These are phyloP conservation scores for Candida awuae DNA, from an alignment of 805 yeast species.

Conservation along the genomic window DNA sequence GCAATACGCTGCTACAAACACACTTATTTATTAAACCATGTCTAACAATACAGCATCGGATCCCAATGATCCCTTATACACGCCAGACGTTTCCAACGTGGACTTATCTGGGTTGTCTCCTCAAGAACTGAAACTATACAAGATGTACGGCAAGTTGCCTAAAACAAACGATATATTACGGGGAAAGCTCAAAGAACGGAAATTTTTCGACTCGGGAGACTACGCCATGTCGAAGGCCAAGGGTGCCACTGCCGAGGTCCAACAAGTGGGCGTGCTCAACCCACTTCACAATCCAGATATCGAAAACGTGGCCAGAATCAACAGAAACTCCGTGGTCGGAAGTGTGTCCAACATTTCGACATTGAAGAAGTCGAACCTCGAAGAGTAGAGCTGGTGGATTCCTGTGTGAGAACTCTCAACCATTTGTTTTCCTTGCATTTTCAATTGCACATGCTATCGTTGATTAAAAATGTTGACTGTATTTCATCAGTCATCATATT, in stretches of 20 bases:
- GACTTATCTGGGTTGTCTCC: slow-evolving; percentile 58
- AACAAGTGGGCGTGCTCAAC: slow-evolving; percentile 26
- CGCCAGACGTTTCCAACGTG: slow-evolving; percentile 27
- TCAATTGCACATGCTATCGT: neutral
- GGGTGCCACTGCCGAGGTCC: slow-evolving; percentile 32
- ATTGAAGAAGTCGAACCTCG: slow-evolving; percentile 40
- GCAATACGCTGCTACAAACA: no score
- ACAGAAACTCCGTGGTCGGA: slow-evolving; percentile 42
- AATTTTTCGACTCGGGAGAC: slow-evolving; percentile 91
- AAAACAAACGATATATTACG: slow-evolving; percentile 68
- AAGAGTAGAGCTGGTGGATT: no score
- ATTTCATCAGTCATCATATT: no score
- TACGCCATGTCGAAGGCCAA: slow-evolving; percentile 72
- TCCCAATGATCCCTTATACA: slow-evolving; percentile 45
- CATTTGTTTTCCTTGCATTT: neutral
- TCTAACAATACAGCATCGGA: slow-evolving; percentile 5
- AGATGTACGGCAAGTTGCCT: slow-evolving; percentile 81
- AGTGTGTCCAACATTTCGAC: slow-evolving; percentile 4
- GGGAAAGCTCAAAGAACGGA: slow-evolving; percentile 75
- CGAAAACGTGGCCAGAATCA: slow-evolving; percentile 52
- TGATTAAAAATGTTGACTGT: no score
- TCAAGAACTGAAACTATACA: slow-evolving; percentile 71
- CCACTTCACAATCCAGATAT: slow-evolving; percentile 44
- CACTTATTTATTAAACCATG: neutral
- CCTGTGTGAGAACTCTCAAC: slow-evolving; percentile 26